Base-by-base conservation (phyloP, 306 rosid genomes). In the Senna tora region DNA sequence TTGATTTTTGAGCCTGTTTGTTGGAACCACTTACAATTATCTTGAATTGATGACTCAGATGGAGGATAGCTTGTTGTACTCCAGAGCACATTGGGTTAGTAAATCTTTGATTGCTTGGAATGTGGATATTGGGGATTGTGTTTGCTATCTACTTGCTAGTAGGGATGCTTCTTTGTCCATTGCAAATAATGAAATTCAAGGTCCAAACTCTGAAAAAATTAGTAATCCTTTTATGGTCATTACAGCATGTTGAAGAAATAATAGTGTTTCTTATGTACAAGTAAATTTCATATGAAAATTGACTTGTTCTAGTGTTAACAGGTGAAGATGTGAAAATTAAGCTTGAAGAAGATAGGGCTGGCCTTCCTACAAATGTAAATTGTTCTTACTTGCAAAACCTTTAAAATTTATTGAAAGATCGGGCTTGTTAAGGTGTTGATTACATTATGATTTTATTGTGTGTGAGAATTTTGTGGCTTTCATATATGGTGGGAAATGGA, bases 71-170 rank as follows among this genome's bases (percentile, higher is more conserved):
- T 78, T 89, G 74, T 25, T 79, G 78, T 84, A 81, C 62, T 89
- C 97, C 65, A 86, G 89, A 86, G 97, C 97, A 49, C 82, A 75
- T 76, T 94, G 99, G 96, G 89, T 91, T 9, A 79, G 69, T 57
- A 81, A 85, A 66, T 86, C 80, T 16, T 75, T 85, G 45, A 86
- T 94, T 70, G 97, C 97, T 30, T 94, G 99, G 99, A 84, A 91
- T 32, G 84, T 82, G 33, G 93, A 89, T 74, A 73, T 75, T 81
- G 84, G 82, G 64, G 71, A 78, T 17, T 87, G 78, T 9, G 67
- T 67, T 42, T 89, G 84, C 67, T 86, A 65, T 82, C 77, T 94
- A 16, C 85, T 91, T 45, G 83, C 90, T 13, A 89, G 97, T 74
- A 76, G 79, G 65, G 41, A 71, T 30, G 96, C 96, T 63, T 61